Conservation (phyloP, 768 basidiomycete genomes). For the Daedaleopsis nitida region DNA sequence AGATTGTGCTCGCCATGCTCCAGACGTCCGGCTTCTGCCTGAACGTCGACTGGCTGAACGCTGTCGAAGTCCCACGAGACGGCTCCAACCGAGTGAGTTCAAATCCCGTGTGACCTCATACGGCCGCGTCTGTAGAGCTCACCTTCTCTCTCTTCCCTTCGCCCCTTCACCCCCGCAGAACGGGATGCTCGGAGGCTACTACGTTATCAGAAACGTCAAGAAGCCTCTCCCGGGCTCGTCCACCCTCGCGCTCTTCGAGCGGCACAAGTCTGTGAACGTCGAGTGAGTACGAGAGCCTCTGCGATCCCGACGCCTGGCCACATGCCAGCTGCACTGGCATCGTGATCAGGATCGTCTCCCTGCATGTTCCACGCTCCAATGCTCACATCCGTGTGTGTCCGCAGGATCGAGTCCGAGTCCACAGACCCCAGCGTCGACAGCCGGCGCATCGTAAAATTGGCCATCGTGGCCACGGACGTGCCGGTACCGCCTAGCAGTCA, state of each 20-base stretch:
- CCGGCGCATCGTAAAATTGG: slow-evolving; percentile 49
- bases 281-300: slow-evolving; percentile 49
- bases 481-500: slow-evolving; percentile 18
- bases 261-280: slow-evolving; percentile 55
- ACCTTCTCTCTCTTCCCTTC: slow-evolving; percentile 10
- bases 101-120: background rate
- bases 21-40: slow-evolving; percentile 40
- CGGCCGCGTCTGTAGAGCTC: background rate
- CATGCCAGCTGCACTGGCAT: background rate
- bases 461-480: slow-evolving; percentile 51
- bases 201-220: slow-evolving; percentile 52
- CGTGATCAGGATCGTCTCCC: background rate
- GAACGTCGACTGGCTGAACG: slow-evolving; percentile 50
- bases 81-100: slow-evolving; percentile 44
- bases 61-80: slow-evolving; percentile 47
- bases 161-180: slow-evolving; percentile 32
- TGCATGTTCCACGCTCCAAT: background rate
- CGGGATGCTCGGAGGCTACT: slow-evolving; percentile 52
- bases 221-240: slow-evolving; percentile 38
- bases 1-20: slow-evolving; percentile 46
- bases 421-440: slow-evolving; percentile 40
- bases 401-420: slow-evolving; percentile 47
- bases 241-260: slow-evolving; percentile 40
- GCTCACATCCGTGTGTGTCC: background rate
- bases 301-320: no score